Percentiles rank a stretch among this genome's conserved stretches.
Evolutionary conservation across 73 alveolate species (phyloP).

Genomic region (Breviolum minutum): DNA sequence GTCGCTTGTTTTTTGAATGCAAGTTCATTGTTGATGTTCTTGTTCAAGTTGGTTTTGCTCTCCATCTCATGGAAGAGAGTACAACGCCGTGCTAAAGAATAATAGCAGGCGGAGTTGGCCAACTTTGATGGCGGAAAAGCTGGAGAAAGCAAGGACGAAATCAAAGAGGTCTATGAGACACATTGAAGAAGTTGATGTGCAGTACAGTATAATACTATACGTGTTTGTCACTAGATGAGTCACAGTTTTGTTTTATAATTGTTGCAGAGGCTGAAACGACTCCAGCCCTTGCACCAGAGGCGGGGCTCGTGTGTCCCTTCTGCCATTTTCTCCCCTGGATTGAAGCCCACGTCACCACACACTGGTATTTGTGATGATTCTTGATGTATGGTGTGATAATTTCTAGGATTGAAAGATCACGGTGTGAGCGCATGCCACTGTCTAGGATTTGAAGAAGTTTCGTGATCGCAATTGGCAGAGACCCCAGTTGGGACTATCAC

Average conservation of each 20-base stretch:
- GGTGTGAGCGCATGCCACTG: background rate
- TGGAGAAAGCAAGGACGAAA: conserved; percentile 26
- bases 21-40: too few relatives aligned
- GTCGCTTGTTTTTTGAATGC: too few relatives aligned
- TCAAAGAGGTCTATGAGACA: background rate
- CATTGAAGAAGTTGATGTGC: background rate
- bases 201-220: background rate
- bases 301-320: background rate
- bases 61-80: too few relatives aligned
- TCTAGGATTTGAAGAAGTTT: conserved; percentile 59
- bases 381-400: background rate
- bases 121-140: conserved; percentile 59
- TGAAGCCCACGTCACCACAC: too few relatives aligned
- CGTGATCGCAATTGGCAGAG: conserved; percentile 78
- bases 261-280: background rate
- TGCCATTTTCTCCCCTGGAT: too few relatives aligned
- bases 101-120: conserved; percentile 25
- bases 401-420: background rate
- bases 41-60: too few relatives aligned
- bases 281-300: conserved; percentile 1
- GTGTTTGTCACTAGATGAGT: too few relatives aligned
- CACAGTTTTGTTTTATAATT: too few relatives aligned
- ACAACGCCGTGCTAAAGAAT: background rate
- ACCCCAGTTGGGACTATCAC: background rate
- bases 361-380: background rate